Conservation (phyloP, 352 stramenopile genomes). For the Phytophthora ramorum region DNA sequence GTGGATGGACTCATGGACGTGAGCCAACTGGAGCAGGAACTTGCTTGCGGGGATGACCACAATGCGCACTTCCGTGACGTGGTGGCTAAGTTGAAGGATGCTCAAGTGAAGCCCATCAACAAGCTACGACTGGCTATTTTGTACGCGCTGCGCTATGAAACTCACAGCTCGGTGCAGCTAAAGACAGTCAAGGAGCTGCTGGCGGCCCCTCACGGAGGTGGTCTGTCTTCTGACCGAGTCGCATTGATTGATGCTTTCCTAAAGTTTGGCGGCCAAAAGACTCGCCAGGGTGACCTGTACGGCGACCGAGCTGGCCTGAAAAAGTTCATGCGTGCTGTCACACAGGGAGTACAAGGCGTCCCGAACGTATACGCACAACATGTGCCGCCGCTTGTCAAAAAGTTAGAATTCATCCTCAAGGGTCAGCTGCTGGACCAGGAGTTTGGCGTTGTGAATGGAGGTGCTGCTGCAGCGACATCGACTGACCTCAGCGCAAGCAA, state of each 20-base stretch:
- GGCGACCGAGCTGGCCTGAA: conserved; percentile 82
- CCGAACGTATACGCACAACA: conserved; percentile 99
- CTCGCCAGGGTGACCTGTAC: conserved; percentile 79
- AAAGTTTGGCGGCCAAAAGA: conserved; percentile 73
- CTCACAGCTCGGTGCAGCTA: conserved; percentile 79
- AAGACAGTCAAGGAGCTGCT: conserved; percentile 85
- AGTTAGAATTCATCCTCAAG: conserved; percentile 88
- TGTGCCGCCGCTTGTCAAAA: conserved; percentile 95
- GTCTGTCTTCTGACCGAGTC: conserved; percentile 55
- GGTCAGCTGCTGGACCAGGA: conserved; percentile 79
- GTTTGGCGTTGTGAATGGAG: conserved; percentile 97
- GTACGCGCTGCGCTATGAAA: conserved; percentile 99
- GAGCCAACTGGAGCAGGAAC: conserved; percentile 96
- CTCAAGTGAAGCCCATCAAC: conserved; percentile 94
- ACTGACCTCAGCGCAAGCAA: conserved; percentile 87
- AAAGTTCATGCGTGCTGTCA: conserved; percentile 92
- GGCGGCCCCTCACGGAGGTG: conserved; percentile 36
- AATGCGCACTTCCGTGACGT: conserved; percentile 86
- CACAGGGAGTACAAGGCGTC: conserved; percentile 95
- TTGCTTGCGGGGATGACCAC: conserved; percentile 88
- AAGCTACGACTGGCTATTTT: conserved; percentile 98
- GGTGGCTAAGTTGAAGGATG: conserved; percentile 83
- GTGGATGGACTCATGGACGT: conserved; percentile 98
- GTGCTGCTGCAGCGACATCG: conserved; percentile 22
- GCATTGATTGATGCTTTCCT: conserved; percentile 70